Evolutionary conservation across 768 basidiomycete species (phyloP).

Genomic region (Harrya chromipes): DNA sequence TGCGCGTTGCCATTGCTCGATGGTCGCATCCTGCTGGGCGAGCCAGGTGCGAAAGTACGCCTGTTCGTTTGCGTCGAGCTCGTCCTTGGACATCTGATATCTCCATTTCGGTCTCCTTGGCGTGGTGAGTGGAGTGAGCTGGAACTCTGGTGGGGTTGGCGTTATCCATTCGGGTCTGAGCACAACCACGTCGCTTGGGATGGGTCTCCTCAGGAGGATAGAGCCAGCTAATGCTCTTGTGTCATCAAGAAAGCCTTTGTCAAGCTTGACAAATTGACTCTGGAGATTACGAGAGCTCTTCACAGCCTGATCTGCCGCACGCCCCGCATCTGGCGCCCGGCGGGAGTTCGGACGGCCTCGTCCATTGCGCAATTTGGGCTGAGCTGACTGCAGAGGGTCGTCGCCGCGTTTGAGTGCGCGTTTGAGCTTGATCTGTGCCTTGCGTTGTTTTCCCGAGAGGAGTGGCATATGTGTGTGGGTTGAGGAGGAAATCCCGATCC

Average conservation of each 20-base stretch:
- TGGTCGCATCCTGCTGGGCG: constrained; percentile 52
- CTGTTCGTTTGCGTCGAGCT: constrained; percentile 90
- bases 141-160: not conserved
- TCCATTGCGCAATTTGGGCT: constrained; percentile 10
- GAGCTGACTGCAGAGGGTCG: constrained; percentile 34
- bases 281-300: constrained; percentile 53
- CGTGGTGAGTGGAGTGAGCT: constrained; percentile 10
- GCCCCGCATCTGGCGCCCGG: constrained; percentile 3
- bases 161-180: constrained; percentile 24
- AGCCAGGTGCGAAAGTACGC: constrained; percentile 81
- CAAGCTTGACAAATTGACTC: constrained; percentile 65
- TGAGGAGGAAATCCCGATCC: not conserved
- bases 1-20: constrained; percentile 49
- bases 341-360: not conserved
- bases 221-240: constrained; percentile 55
- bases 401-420: constrained; percentile 86
- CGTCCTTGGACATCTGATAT: constrained; percentile 81
- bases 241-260: constrained; percentile 55
- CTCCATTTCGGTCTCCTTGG: constrained; percentile 85
- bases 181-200: constrained; percentile 40
- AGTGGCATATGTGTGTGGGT: constrained; percentile 16
- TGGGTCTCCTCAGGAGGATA: constrained; percentile 54
- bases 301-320: constrained; percentile 31
- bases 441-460: constrained; percentile 62
- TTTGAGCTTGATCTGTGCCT: constrained; percentile 70